Base-by-base conservation (phyloP, 441 rosid genomes). In the Pelargonium citronellum region DNA sequence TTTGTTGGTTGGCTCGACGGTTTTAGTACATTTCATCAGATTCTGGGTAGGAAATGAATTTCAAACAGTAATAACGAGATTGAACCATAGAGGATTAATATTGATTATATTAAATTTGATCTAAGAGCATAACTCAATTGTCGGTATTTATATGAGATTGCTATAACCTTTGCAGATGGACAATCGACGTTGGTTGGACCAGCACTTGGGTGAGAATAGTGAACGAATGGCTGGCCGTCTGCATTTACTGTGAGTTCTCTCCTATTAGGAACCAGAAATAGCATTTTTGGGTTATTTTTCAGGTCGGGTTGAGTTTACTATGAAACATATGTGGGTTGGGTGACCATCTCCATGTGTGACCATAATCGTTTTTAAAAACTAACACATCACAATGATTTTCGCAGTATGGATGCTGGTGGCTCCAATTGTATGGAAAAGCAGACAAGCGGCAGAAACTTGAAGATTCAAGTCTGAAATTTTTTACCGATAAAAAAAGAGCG, bases 101-200 rank as follows among this genome's bases (percentile, higher is more conserved):
- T 30, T 4, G 37, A 30, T 30, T 30, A 0, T 30, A 30, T 30
- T 30, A 30, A 30, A 30, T 3, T 27, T 30, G 37, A 30, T 3
- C 37, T 3, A 30, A 3, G 37, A 30, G 37, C 37, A 4, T 3
- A 30, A 30, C 6, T 30, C 6, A 30, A 30, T 30, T 30, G 0
- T 30, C 37, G 6, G 0, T 5, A 5, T 5, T 34, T 5, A 34
- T 34, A 5, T 34, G 0, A 5, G 39, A 34, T 34, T 62, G 2
- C 17, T 7, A 8, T 12, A 71, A 9, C 37, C 19, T 53, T 79
- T 76, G 6, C 80, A 95, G 99, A 84, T 95, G 99, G 99, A 95
- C 99, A 24, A 90, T 95, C 69, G 99, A 94, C 30, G 97, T 94
- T 61, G 97, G 99, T 58, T 91, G 99, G 99, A 95, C 99, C n/a